Evolutionary conservation across 2,329 filamentous ascomycete species (phyloP).

Genomic region (Kalaharituber pfeilii): DNA sequence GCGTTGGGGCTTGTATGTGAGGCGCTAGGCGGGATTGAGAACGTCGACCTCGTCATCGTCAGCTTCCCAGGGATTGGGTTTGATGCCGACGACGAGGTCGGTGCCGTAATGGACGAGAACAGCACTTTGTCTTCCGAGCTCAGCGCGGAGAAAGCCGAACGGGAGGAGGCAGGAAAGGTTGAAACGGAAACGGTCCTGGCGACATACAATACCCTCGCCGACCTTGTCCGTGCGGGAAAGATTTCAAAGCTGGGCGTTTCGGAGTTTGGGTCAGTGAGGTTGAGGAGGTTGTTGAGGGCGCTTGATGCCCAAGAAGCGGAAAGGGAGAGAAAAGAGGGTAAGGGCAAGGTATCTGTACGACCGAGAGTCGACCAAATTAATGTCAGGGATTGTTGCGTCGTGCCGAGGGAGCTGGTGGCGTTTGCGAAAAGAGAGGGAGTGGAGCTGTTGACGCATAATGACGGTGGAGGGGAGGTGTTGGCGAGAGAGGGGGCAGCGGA

Average conservation of each 20-base stretch:
- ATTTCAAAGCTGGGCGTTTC: conserved; percentile 66
- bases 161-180: neutral
- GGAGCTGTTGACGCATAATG: conserved; percentile 81
- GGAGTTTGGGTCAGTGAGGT: conserved; percentile 75
- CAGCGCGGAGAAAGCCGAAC: conserved; percentile 20
- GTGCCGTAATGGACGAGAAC: conserved; percentile 27
- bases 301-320: neutral
- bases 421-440: conserved; percentile 72
- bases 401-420: conserved; percentile 68
- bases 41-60: conserved; percentile 74
- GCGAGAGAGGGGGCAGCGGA: conserved; percentile 71
- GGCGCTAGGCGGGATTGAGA: conserved; percentile 56
- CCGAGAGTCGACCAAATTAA: conserved; percentile 93
- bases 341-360: conserved; percentile 31
- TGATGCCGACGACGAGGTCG: conserved; percentile 59
- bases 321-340: neutral
- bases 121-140: neutral
- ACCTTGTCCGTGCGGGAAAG: conserved; percentile 49
- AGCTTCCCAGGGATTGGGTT: conserved; percentile 90
- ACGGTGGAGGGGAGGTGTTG: conserved; percentile 58
- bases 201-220: conserved; percentile 42
- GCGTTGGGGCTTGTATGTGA: conserved; percentile 65
- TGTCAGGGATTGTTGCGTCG: conserved; percentile 84
- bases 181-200: conserved; percentile 16
- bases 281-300: conserved; percentile 49